Base-by-base conservation (phyloP, 371 early-diverging fungal species). In the Syncephalis plumigaleata region DNA sequence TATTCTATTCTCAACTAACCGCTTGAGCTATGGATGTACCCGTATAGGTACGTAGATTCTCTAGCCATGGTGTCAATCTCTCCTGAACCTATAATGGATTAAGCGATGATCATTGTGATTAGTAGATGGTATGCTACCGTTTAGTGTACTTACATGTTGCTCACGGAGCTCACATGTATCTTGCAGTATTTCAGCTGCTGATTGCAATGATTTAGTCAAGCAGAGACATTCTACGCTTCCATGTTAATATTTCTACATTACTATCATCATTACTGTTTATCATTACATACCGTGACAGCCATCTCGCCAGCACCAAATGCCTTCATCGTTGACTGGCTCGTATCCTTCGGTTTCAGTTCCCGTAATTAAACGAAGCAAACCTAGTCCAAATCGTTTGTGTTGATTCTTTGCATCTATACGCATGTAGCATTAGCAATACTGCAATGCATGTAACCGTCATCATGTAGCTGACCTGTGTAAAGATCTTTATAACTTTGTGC, bases 291-390 rank as follows among this genome's bases (percentile, higher is more conserved):
- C 63, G 40, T 43, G 39, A 47, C 66, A 65, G 15, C 57, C 60
- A 22, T 65, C 66, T 22, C 62, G 56, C 59, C 62, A 65, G 49
- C 66, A 65, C 66, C 66, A 65, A 13, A 60, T 61, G 4, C 59
- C 51, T 23, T 60, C 63, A 18, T 63, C 66, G 37, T 65, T 65
- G 16, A 57, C 39, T 16, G 55, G 56, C 37, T 55, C 57, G 22
- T 52, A 51, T 46, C 55, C 57, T 15, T 49, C 48, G 38, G 53
- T 54, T 36, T 61, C 55, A 1, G 57, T 46, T 13, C 56, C 61
- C 15, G 63, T 60, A 13, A 65, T 56, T 24, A 65, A 42, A 20
- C 55, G 52, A 25, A 65, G 37, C 1, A 65, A 46, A 5, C 55
- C 57, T 2, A 56, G 53, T 27, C 66, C 56, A 20, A 63, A 45